A percentile compares a stretch with the other conserved stretches of the same genome.
Conservation (phyloP, 2,329 filamentous ascomycete species). For the Blastomyces emzantsi region DNA sequence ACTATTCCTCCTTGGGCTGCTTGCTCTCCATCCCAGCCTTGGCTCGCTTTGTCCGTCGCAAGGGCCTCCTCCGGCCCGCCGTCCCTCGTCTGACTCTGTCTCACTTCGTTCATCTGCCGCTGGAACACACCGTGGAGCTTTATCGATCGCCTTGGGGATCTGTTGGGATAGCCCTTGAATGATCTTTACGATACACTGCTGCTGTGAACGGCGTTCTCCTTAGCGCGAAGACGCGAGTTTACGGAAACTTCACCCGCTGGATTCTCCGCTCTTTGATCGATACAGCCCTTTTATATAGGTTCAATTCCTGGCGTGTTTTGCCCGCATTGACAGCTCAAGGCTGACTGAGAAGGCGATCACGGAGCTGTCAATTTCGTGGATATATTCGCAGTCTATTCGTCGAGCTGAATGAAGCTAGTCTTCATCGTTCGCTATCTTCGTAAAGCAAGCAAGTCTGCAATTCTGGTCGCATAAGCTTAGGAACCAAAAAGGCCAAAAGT, state of each 20-base stretch:
- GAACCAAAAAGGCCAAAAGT: background rate
- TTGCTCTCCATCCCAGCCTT: slow-evolving; percentile 1
- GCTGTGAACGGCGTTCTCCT: background rate
- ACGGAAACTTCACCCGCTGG: background rate
- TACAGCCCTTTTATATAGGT: background rate
- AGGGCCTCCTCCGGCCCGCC: background rate
- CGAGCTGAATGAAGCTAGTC: slow-evolving; percentile 5
- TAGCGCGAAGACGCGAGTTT: slow-evolving; percentile 2
- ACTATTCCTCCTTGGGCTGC: slow-evolving; percentile 6
- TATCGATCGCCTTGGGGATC: background rate
- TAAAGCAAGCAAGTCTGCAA: background rate
- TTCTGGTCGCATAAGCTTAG: background rate
- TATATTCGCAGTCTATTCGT: background rate
- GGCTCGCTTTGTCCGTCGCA: background rate
- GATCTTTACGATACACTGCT: background rate
- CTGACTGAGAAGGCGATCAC: background rate
- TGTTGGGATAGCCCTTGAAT: background rate
- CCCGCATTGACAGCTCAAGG: background rate
- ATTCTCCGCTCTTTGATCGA: background rate
- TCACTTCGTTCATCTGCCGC: background rate
- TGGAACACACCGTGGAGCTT: background rate
- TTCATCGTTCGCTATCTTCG: background rate
- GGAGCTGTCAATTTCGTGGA: background rate
- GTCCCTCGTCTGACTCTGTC: background rate
- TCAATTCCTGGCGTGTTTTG: background rate